A percentile compares a stretch with the other conserved stretches of the same genome.
Conservation (phyloP, 1,284 basidiomycete genomes). For the Cryptococcus jaspeensis region DNA sequence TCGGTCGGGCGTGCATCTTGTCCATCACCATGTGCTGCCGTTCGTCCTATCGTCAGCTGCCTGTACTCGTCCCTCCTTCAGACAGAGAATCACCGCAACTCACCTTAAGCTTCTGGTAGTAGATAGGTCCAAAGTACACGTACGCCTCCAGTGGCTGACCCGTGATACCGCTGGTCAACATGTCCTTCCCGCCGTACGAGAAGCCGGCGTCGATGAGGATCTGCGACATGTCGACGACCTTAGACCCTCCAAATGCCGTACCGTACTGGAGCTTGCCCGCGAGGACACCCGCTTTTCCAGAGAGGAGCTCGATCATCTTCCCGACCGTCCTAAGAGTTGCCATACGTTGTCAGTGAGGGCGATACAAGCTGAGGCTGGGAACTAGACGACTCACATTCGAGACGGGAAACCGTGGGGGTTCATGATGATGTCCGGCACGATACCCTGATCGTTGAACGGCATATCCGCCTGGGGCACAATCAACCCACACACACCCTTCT, state of each 20-base stretch:
- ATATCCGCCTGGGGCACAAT: conserved; percentile 99
- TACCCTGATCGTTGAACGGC: conserved; percentile 98
- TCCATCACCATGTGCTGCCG: conserved; percentile 91
- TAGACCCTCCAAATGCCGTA: conserved; percentile 95
- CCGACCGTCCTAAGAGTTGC: conserved; percentile 69
- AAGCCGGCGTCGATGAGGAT: conserved; percentile 95
- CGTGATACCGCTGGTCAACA: conserved; percentile 96
- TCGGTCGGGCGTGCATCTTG: conserved; percentile 99
- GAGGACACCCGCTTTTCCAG: conserved; percentile 70
- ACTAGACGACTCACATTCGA: conserved; percentile 66
- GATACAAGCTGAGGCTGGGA: background rate
- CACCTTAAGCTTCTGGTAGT: conserved; percentile 71
- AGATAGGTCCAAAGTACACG: conserved; percentile 98
- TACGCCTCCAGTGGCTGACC: conserved; percentile 95
- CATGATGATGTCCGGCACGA: conserved; percentile 98
- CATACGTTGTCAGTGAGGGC: background rate
- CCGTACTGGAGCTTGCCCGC: conserved; percentile 52
- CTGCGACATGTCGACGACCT: conserved; percentile 98
- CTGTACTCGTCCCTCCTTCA: no score
- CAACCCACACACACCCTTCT: conserved; percentile 97
- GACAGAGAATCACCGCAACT: conserved; percentile 10
- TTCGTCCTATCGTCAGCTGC: conserved; percentile 4
- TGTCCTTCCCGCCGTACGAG: conserved; percentile 96
- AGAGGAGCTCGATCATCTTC: conserved; percentile 98
- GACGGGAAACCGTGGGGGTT: conserved; percentile 99